Base-by-base conservation (phyloP, 331 rosid genomes). In the Stylosanthes scabra region DNA sequence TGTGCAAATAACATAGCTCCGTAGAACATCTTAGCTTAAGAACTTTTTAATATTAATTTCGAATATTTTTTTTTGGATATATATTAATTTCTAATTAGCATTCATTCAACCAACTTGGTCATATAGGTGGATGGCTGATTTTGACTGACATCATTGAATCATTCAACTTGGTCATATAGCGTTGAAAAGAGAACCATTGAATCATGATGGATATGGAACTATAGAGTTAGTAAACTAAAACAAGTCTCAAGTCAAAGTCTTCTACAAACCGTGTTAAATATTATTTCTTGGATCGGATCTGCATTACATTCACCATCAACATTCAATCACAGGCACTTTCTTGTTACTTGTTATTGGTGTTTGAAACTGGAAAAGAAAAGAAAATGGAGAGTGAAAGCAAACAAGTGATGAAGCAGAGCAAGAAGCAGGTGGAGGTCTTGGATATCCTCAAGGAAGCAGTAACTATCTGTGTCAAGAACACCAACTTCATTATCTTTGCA, bases 401-500 rank as follows among this genome's bases (percentile, higher is more conserved):
- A 14, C 74, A 62, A 44, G 56, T 71, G 37, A 31, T 31, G 15
- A 55, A 47, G 59, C 77, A 44, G 69, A 46, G 73, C 54, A 29
- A 76, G 69, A 46, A 77, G 63, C 16, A 76, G 70, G 69, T 62
- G 3, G 73, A 70, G 41, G 55, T 68, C 69, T 66, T 75, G 0
- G 78, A 78, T 63, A 85, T 81, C 75, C 77, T 85, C 27, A 68
- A 46, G 40, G 66, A 79, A 68, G 74, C 86, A 7, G 6, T 40
- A 5, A 52, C 20, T 13, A 52, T 79, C 46, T 79, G 51, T 76
- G 60, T 15, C 68, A 68, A 29, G n/a, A 85, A 82, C 75, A 58
- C 76, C 73, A 87, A 63, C 50, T 84, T 84, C 77, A 67, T 71
- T 68, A 77, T 82, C 82, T 82, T 84, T 74, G 70, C 81, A 5